Evolutionary conservation across 768 basidiomycete species (phyloP).

Genomic region (Clavaria fumosa): DNA sequence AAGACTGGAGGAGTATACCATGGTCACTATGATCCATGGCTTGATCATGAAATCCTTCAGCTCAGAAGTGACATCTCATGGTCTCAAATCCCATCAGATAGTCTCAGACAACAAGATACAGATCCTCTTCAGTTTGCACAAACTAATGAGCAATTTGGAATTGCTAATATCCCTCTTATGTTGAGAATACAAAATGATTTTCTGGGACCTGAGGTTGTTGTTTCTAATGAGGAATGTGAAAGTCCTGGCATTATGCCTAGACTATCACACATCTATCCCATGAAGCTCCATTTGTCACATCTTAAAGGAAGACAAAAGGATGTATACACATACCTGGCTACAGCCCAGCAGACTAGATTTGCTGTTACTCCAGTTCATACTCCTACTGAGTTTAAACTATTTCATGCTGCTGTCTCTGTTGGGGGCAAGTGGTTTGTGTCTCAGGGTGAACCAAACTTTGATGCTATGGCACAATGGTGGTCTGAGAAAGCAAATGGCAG

Average conservation of each 20-base stretch:
- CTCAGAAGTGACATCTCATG: conserved; percentile 6
- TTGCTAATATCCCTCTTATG: conserved; percentile 7
- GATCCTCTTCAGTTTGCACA: conserved; percentile 4
- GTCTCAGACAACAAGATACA: conserved; percentile 2
- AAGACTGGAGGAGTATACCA: conserved; percentile 5
- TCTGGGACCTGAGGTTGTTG: not conserved
- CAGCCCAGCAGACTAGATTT: not conserved
- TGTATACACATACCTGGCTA: not conserved
- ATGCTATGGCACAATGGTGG: conserved; percentile 8
- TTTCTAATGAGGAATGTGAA: not conserved
- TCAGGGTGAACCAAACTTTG: conserved; percentile 3
- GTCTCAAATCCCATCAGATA: not conserved
- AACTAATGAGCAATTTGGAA: conserved; percentile 8
- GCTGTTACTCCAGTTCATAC: not conserved
- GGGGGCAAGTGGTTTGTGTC: conserved; percentile 1
- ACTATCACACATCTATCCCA: not conserved
- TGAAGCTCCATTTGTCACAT: not conserved
- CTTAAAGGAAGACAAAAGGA: not conserved
- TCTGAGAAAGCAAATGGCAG: conserved; percentile 7
- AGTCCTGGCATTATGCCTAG: not conserved
- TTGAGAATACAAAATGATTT: not conserved
- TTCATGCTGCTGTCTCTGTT: not conserved
- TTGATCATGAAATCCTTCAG: conserved; percentile 9
- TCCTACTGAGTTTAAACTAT: not conserved
- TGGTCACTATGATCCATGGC: conserved; percentile 12